These are phyloP conservation scores for Diaporthe aspalathi DNA, from an alignment of 2,329 filamentous ascomycete species.

Conservation along the genomic window DNA sequence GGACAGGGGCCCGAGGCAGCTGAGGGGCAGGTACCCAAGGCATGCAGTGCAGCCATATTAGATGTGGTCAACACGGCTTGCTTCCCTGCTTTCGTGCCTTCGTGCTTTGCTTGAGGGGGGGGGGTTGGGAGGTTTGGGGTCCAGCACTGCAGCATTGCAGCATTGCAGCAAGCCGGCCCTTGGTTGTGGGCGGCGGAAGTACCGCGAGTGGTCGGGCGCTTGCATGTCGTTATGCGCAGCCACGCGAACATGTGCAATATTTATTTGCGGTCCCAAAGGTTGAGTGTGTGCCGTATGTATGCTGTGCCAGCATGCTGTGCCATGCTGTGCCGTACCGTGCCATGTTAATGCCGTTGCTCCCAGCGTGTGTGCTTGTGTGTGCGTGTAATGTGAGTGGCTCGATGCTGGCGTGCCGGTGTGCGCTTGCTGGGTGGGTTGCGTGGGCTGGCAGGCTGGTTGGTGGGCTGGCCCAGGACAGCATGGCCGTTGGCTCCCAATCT, in stretches of 20 bases:
- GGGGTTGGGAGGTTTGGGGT: background rate
- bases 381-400: slow-evolving; percentile 8
- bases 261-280: slow-evolving; percentile 9
- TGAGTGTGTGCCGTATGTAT: background rate
- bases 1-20: slow-evolving; percentile 31
- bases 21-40: background rate
- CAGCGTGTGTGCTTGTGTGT: background rate
- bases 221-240: slow-evolving; percentile 7
- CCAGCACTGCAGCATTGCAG: background rate
- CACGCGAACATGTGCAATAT: slow-evolving; percentile 2
- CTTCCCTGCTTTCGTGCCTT: background rate
- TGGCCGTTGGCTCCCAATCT: slow-evolving; percentile 23
- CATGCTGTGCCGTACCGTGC: background rate
- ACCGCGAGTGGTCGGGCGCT: slow-evolving; percentile 27
- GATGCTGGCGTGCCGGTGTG: slow-evolving; percentile 4
- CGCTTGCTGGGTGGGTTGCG: background rate
- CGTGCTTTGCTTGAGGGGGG: too few relatives aligned
- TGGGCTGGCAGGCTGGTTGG: background rate
- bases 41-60: background rate
- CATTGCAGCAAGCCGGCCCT: too few relatives aligned
- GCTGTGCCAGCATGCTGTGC: too few relatives aligned
- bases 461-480: background rate
- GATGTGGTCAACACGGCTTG: too few relatives aligned
- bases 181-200: slow-evolving; percentile 10
- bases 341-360: background rate